phyloP scores from a whole-genome alignment of 2,329 filamentous ascomycete species.

The Aspergillus felis region DNA sequence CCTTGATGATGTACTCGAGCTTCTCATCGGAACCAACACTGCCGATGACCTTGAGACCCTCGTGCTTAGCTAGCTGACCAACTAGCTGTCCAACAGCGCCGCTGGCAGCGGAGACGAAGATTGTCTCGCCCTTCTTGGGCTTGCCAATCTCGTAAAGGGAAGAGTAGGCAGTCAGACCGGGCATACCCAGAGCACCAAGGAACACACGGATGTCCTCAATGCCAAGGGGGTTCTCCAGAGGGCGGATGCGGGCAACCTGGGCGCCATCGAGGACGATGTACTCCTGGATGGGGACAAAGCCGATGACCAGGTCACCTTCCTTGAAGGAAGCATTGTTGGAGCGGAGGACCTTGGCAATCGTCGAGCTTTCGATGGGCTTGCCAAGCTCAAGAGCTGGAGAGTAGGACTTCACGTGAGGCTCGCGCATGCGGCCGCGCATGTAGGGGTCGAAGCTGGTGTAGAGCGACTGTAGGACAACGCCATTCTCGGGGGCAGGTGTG shows the following conservation, averaged over 20 bases:
- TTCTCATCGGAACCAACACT: constrained; percentile 78
- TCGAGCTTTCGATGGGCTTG: constrained; percentile 61
- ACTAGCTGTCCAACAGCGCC: constrained; percentile 81
- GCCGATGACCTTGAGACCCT: constrained; percentile 74
- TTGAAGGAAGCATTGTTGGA: constrained; percentile 61
- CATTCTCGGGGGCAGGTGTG: constrained; percentile 55
- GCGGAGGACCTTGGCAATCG: constrained; percentile 67
- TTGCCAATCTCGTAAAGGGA: constrained; percentile 71
- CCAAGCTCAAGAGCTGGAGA: constrained; percentile 57
- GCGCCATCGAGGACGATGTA: constrained; percentile 58
- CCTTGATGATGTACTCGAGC: constrained; percentile 67
- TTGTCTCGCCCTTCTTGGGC: constrained; percentile 73
- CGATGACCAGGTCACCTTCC: constrained; percentile 63
- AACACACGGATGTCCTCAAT: constrained; percentile 55
- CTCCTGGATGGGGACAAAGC: constrained; percentile 60
- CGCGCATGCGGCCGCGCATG: constrained; percentile 74
- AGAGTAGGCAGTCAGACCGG: constrained; percentile 70
- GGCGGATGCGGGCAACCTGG: constrained; percentile 43
- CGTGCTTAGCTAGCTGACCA: constrained; percentile 76
- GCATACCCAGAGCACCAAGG: constrained; percentile 74
- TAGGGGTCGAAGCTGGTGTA: constrained; percentile 82
- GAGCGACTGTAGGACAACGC: constrained; percentile 65
- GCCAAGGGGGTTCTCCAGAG: constrained; percentile 62
- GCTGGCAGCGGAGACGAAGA: constrained; percentile 75
- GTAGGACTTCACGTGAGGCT: constrained; percentile 63